Conservation (phyloP, 805 yeast genomes). For the Tetrapisispora namnaoensis region DNA sequence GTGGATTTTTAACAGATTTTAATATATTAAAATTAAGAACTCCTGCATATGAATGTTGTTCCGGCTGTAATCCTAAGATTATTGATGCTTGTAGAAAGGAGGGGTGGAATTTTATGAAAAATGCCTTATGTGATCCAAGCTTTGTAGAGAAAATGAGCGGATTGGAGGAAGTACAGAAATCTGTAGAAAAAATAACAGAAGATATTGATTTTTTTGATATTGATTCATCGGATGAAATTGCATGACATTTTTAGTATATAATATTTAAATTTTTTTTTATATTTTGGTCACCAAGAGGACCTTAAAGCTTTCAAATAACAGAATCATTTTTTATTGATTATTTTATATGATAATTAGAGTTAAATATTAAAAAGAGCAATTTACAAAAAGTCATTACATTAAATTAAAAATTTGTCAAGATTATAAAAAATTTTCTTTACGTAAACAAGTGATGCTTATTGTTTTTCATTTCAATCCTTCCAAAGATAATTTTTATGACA, state of each 20-base stretch:
- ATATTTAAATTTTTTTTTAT: no score
- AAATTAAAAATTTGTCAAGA: no score
- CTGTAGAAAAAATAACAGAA: slow-evolving; percentile 31
- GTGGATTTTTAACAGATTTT: slow-evolving; percentile 73
- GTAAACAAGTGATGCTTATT: no score
- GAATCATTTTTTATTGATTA: no score
- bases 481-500: no score
- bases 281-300: no score
- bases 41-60: slow-evolving; percentile 66
- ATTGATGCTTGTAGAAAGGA: slow-evolving; percentile 38
- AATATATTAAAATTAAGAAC: slow-evolving; percentile 56
- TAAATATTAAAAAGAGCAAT: no score
- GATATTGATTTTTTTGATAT: slow-evolving; percentile 24
- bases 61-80: slow-evolving; percentile 71
- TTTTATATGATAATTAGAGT: no score
- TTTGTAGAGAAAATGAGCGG: slow-evolving; percentile 77
- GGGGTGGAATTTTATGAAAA: slow-evolving; percentile 76
- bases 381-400: no score
- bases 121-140: slow-evolving; percentile 54
- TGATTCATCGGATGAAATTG: slow-evolving; percentile 4
- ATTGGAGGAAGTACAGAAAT: slow-evolving; percentile 56
- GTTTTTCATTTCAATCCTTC: no score
- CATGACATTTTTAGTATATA: not conserved
- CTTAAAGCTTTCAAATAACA: no score
- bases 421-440: no score